Evolutionary conservation across 176 grass and related monocot species (phyloP), one percentile per base, ranked within the genome.

Genomic region (Puya raimondii): DNA sequence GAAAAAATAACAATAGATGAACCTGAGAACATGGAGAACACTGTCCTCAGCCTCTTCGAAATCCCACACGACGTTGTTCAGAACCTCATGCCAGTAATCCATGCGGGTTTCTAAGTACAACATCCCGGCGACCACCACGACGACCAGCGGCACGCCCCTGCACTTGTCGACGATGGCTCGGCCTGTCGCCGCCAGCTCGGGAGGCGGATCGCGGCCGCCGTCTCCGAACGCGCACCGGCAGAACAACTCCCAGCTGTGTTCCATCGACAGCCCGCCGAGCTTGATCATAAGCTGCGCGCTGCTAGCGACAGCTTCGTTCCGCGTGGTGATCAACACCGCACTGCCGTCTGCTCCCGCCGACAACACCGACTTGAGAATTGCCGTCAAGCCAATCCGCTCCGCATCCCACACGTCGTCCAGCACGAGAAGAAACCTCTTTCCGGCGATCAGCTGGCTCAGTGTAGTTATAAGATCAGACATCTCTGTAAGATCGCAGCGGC

Each of bases 51-150:
- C 66, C 9, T n/a, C 22, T 1, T 20, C 72, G 13, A 63, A 12
- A 11, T 83, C 68, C 72, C 72, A 83, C 4, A 76, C 27, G 51
- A 65, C 73, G 49, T 47, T 83, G 20, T 48, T 14, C 14, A 76
- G 4, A 2, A 83, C 1, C n/a, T 83, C 50, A 53, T 4, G 11
- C 80, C 80, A 83, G 10, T 16, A 25, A 4, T 65, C 67, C 64
- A 23, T 22, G 23, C 61, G 25, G 10, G 26, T 71, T 47, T 83
- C 49, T 2, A 12, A 29, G 23, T n/a, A 51, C 8, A 83, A 23
- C 2, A 64, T 9, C n/a, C 25, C 52, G 11, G 59, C 80, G 1
- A 83, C 1, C 1, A 64, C 11, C 69, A 11, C 69, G 3, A 66
- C 53, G 2, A 76, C 48, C 47, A 83, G 52, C 3, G 80, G 72